Percentiles rank a stretch among this genome's conserved stretches.
Evolutionary conservation across 2,329 filamentous ascomycete genomes (phyloP).

Genomic region (Pyricularia sp.): DNA sequence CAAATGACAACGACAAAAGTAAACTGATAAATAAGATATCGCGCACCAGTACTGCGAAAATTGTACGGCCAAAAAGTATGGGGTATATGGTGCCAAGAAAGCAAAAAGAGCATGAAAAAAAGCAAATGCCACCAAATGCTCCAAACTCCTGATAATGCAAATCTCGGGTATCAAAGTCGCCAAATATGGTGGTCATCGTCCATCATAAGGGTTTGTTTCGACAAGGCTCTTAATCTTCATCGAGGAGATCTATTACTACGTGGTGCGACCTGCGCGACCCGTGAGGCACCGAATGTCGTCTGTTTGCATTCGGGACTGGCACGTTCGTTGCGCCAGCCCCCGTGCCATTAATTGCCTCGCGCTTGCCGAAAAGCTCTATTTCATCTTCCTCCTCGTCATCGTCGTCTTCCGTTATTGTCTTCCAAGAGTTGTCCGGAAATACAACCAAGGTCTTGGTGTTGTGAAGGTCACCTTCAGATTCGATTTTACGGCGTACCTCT

Average conservation of each 20-base stretch:
- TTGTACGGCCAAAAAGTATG: neutral
- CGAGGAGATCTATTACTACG: neutral
- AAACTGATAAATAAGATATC: neutral
- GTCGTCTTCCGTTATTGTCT: conserved; percentile 20
- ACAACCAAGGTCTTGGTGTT: conserved; percentile 47
- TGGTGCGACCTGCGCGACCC: neutral
- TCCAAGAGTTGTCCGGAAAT: conserved; percentile 53
- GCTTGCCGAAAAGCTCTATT: neutral
- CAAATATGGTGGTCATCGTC: neutral
- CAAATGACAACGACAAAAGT: neutral
- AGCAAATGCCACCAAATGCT: neutral
- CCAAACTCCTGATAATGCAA: neutral
- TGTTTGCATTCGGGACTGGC: neutral
- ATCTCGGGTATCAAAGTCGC: neutral
- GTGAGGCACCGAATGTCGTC: neutral
- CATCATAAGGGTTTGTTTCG: neutral
- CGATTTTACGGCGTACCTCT: conserved; percentile 44
- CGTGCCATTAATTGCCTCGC: neutral
- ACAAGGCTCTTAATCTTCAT: neutral
- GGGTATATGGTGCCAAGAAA: neutral
- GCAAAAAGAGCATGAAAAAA: neutral
- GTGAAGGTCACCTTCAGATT: conserved; percentile 27
- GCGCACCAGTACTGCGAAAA: neutral
- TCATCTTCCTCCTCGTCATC: conserved; percentile 15
- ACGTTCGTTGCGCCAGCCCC: neutral